Percentiles rank a stretch among this genome's conserved stretches.
phyloP scores from a whole-genome alignment of 192 early-diverging fungal species.

The Coemansia sp. region DNA sequence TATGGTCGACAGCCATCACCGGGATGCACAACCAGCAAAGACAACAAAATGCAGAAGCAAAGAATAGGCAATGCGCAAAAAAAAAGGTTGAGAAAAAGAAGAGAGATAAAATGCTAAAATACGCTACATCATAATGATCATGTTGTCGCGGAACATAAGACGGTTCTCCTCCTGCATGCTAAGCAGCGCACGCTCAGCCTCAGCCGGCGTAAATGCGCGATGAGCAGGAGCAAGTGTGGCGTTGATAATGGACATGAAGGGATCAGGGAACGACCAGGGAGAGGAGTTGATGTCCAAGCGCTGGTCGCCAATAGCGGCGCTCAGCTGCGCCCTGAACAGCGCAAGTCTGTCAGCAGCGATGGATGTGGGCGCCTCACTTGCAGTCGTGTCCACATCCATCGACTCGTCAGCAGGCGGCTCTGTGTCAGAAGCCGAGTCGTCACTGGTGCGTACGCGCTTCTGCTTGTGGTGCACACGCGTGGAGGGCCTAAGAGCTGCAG shows the following conservation, averaged over 20 bases:
- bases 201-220: slow-evolving; percentile 54
- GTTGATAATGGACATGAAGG: slow-evolving; percentile 61
- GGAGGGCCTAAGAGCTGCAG: slow-evolving; percentile 46
- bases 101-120: not conserved
- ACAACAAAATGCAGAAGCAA: not conserved
- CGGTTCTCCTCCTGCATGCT: slow-evolving; percentile 66
- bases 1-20: not conserved
- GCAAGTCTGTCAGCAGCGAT: slow-evolving; percentile 24
- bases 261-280: slow-evolving; percentile 56
- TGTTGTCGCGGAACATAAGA: slow-evolving; percentile 68
- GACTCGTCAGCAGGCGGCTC: slow-evolving; percentile 12
- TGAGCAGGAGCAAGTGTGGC: slow-evolving; percentile 27
- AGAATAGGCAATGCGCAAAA: not conserved
- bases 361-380: not conserved
- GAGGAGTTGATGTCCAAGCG: slow-evolving; percentile 54
- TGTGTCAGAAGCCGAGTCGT: slow-evolving; percentile 48
- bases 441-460: slow-evolving; percentile 50
- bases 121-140: slow-evolving; percentile 66
- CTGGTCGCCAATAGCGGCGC: slow-evolving; percentile 35
- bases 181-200: slow-evolving; percentile 61
- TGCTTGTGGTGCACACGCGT: slow-evolving; percentile 21
- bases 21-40: too few species aligned
- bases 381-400: slow-evolving; percentile 28
- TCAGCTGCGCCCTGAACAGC: slow-evolving; percentile 57
- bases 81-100: slow-evolving; percentile 4